Percentiles rank a stretch among this genome's conserved stretches.
phyloP scores from a whole-genome alignment of 345 rosid genomes.

The Litchi chinensis region DNA sequence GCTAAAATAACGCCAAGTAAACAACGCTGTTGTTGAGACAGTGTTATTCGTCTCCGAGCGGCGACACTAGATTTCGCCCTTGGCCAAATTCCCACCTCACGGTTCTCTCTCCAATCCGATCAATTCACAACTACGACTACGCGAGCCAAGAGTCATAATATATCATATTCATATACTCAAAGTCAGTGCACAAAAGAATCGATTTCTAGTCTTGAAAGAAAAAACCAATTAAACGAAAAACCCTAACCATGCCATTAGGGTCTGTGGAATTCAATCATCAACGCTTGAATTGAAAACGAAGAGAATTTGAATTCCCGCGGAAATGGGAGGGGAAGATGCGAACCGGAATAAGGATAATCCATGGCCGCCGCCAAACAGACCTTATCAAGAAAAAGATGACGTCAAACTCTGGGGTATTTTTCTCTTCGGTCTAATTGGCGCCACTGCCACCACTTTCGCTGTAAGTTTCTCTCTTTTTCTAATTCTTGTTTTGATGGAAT shows the following conservation, averaged over 20 bases:
- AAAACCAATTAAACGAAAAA: not conserved
- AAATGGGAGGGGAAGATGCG: slow-evolving; percentile 51
- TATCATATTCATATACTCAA: not conserved
- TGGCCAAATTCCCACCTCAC: not conserved
- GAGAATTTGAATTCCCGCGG: not conserved
- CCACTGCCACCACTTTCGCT: slow-evolving; percentile 88
- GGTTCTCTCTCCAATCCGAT: not conserved
- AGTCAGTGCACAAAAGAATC: not conserved
- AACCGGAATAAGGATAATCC: slow-evolving; percentile 39
- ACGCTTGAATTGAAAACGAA: not conserved
- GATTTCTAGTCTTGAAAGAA: not conserved
- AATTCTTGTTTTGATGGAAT: not conserved
- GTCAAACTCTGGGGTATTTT: slow-evolving; percentile 77
- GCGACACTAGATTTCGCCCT: not conserved
- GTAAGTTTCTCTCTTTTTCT: slow-evolving; percentile 39
- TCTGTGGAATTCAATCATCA: slow-evolving; percentile 17
- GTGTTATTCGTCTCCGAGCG: not conserved
- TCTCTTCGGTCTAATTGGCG: slow-evolving; percentile 77
- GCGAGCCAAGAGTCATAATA: not conserved
- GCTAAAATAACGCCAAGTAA: not conserved
- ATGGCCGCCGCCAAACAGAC: slow-evolving; percentile 37
- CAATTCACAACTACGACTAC: not conserved
- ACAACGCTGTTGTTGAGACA: not conserved
- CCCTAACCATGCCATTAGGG: slow-evolving; percentile 34
- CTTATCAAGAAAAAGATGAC: slow-evolving; percentile 42